These are phyloP conservation scores for Pouteria campechiana DNA, from an alignment of 179 eudicot species.

Conservation along the genomic window DNA sequence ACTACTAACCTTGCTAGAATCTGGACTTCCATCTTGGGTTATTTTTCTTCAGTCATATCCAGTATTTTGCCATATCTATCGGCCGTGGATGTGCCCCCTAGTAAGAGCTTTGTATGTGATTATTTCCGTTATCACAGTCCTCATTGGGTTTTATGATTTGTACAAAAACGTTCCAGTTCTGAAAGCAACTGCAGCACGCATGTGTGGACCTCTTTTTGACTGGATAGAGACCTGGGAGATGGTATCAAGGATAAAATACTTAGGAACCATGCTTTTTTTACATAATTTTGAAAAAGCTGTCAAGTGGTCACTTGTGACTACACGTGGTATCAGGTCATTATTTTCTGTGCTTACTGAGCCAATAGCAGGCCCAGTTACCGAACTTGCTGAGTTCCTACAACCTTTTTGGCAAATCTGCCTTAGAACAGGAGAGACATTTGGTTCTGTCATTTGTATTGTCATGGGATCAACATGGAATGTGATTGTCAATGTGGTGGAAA, in stretches of 20 bases:
- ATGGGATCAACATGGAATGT: conserved; percentile 44
- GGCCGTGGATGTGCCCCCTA: conserved; percentile 99
- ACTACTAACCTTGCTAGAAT: conserved; percentile 77
- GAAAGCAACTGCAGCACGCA: conserved; percentile 82
- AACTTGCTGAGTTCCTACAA: conserved; percentile 28
- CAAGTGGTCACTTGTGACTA: conserved; percentile 58
- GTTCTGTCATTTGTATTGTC: conserved; percentile 39
- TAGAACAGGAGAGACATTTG: conserved; percentile 23
- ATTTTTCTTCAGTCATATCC: conserved; percentile 95
- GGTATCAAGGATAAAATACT: conserved; percentile 79
- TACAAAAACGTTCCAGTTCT: conserved; percentile 96
- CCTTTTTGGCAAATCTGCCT: conserved; percentile 52
- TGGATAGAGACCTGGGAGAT: conserved; percentile 99
- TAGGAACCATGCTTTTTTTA: conserved; percentile 93
- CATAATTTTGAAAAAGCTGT: conserved; percentile 86
- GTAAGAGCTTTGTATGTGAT: conserved; percentile 76
- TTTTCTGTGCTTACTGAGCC: conserved; percentile 70
- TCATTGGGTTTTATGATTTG: conserved; percentile 88
- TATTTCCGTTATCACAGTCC: conserved; percentile 68
- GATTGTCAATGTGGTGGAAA: conserved; percentile 37
- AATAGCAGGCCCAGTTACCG: conserved; percentile 54
- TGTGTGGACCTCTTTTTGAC: conserved; percentile 85
- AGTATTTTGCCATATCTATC: conserved; percentile 73
- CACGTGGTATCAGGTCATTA: conserved; percentile 55
- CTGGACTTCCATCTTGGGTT: conserved; percentile 99